Evolutionary conservation across 805 yeast species (phyloP).

Genomic region (Lachancea thermotolerans): DNA sequence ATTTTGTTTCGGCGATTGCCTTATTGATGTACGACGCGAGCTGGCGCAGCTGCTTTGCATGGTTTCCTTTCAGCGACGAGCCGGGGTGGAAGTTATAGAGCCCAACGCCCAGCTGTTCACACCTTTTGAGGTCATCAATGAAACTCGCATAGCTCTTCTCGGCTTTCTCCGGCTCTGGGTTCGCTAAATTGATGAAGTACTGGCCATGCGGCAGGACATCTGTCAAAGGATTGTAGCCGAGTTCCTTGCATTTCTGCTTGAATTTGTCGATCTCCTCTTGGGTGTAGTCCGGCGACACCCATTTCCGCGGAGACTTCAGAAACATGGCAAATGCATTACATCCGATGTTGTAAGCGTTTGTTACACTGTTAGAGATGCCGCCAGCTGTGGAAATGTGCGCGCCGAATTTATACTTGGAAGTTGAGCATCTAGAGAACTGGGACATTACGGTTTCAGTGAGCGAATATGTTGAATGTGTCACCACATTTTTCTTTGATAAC

Average conservation of each 20-base stretch:
- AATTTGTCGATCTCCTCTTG: conserved; percentile 64
- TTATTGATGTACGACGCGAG: conserved; percentile 75
- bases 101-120: conserved; percentile 81
- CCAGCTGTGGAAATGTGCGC: conserved; percentile 86
- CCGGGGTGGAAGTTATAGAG: conserved; percentile 93
- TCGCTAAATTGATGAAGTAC: conserved; percentile 86
- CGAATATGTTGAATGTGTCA: too few species aligned
- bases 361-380: conserved; percentile 65
- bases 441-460: conserved; percentile 13
- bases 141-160: conserved; percentile 69
- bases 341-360: conserved; percentile 49
- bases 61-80: conserved; percentile 70
- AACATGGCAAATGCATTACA: conserved; percentile 83
- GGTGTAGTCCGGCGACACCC: conserved; percentile 78
- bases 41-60: conserved; percentile 52
- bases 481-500: neutral
- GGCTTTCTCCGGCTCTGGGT: conserved; percentile 78
- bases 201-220: conserved; percentile 94
- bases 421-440: conserved; percentile 38
- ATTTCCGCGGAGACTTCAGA: conserved; percentile 80
- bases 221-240: conserved; percentile 63
- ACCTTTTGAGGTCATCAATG: conserved; percentile 77
- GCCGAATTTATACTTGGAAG: conserved; percentile 59
- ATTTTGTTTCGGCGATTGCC: conserved; percentile 65
- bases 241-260: conserved; percentile 50